Base-by-base conservation (phyloP, 2,329 filamentous ascomycete genomes). In the Fusarium citri region DNA sequence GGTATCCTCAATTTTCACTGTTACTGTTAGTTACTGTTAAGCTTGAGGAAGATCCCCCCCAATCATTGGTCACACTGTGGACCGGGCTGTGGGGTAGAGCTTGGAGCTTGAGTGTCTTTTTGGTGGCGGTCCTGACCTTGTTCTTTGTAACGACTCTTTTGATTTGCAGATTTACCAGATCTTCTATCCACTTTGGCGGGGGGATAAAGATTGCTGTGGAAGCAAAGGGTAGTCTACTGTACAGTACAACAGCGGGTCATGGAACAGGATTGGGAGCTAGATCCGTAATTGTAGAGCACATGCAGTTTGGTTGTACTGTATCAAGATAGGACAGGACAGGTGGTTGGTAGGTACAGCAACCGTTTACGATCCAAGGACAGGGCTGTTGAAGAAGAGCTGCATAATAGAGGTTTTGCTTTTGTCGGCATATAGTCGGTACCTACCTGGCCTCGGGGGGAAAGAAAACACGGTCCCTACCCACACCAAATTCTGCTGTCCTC, bases 41-140 rank as follows among this genome's bases (percentile, higher is more conserved):
- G 66, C 66, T 68, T 66, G 61, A 34, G 46, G 47, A 55, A 41
- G 62, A 56, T 64, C 67, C 57, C 49, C 28, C 25, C 48, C n/a
- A 51, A 40, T 65, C 43, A 75, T 76, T 72, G 74, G 71, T 60
- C 68, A 69, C 55, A n/a, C 59, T 59, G 62, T 65, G 68, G 70
- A 66, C 45, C 40, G 53, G 59, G 54, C 55, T 75, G 72, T 74
- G 73, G 73, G 73, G 73, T 74, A 71, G 34, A 60, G 60, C 68
- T 74, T 61, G 51, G 56, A 55, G 64, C 28, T 12, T 6, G 34
- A 37, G 28, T 30, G 28, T 30, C 28, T 6, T 47, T 42, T 23
- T 60, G 64, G 68, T 64, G 70, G 68, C 66, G 70, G 65, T 55
- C 47, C 66, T 51, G 59, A 40, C 64, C 69, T 62, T 63, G 64